Conservation (phyloP, 257 asterid genomes). For the Lavandula angustifolia region DNA sequence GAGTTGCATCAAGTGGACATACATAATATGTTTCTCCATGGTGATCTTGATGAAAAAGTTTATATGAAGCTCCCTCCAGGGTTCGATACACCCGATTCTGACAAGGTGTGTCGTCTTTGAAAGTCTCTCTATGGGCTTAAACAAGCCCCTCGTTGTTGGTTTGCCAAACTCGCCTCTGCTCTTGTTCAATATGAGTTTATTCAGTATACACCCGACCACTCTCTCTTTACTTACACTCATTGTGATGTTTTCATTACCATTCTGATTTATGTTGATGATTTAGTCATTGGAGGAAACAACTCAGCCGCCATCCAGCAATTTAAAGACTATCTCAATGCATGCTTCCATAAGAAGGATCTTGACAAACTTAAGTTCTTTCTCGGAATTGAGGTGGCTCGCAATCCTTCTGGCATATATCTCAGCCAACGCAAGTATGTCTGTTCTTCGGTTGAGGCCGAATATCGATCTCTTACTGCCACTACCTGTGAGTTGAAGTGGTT, state of each 20-base stretch:
- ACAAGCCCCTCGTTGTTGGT: conserved; percentile 28
- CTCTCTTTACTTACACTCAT: conserved; percentile 8
- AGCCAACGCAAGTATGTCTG: background rate
- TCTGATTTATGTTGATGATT: conserved; percentile 22
- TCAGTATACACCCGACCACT: conserved; percentile 22
- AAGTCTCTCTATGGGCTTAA: no score
- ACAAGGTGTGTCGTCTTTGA: conserved; percentile 14
- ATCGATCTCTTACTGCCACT: no score
- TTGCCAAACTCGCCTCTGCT: conserved; percentile 13
- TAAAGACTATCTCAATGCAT: background rate
- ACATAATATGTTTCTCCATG: no score
- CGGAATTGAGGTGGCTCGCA: conserved; percentile 20
- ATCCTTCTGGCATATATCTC: background rate
- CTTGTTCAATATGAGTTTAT: conserved; percentile 8
- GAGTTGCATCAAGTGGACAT: conserved; percentile 29
- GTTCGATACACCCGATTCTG: no score
- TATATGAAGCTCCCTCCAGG: conserved; percentile 17
- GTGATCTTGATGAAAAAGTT: no score
- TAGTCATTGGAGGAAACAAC: conserved; percentile 5
- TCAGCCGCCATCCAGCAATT: background rate
- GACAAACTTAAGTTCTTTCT: conserved; percentile 4
- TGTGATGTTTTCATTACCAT: background rate
- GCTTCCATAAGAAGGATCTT: conserved; percentile 24
- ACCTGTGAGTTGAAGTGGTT: no score
- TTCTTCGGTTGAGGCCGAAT: no score